phyloP scores from a whole-genome alignment of 2,329 filamentous ascomycete species.

The Trematosphaeria pertusa region DNA sequence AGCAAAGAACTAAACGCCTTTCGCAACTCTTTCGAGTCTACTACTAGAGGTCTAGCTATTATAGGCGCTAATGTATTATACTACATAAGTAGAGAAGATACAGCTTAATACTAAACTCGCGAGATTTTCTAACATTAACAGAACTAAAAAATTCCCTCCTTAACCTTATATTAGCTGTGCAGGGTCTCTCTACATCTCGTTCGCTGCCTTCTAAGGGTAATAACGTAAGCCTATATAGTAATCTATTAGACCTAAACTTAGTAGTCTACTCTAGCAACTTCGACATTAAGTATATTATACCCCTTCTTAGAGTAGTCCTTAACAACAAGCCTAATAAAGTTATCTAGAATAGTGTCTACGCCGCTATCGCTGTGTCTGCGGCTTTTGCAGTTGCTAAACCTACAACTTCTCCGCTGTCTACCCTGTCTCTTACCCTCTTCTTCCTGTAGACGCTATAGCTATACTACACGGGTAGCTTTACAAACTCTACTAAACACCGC shows the following conservation, averaged over 20 bases:
- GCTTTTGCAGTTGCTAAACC: slow-evolving; percentile 10
- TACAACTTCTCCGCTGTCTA: slow-evolving; percentile 14
- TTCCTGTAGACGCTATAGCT: too few relatives aligned
- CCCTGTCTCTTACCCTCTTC: slow-evolving; percentile 9
- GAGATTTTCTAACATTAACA: slow-evolving; percentile 14
- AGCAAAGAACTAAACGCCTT: too few relatives aligned
- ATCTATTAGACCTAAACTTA: slow-evolving; percentile 10
- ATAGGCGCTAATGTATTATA: too few relatives aligned
- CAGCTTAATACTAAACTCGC: slow-evolving; percentile 11
- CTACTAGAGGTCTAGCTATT: too few relatives aligned
- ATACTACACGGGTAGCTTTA: too few relatives aligned
- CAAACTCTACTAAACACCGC: too few relatives aligned
- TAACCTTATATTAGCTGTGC: slow-evolving; percentile 15
- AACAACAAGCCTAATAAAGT: slow-evolving; percentile 29
- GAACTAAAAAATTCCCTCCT: slow-evolving; percentile 14
- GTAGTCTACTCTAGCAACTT: slow-evolving; percentile 14
- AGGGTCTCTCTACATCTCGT: slow-evolving; percentile 11
- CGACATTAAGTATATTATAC: slow-evolving; percentile 38
- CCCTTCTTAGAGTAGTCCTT: slow-evolving; percentile 42
- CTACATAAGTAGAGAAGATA: too few relatives aligned
- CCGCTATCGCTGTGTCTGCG: slow-evolving; percentile 28
- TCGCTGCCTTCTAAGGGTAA: slow-evolving; percentile 7
- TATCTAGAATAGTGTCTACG: slow-evolving; percentile 50
- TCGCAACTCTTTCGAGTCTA: too few relatives aligned
- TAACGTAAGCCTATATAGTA: slow-evolving; percentile 8